Conservation (phyloP, 1,284 basidiomycete species). For the Ustilago sp. region DNA sequence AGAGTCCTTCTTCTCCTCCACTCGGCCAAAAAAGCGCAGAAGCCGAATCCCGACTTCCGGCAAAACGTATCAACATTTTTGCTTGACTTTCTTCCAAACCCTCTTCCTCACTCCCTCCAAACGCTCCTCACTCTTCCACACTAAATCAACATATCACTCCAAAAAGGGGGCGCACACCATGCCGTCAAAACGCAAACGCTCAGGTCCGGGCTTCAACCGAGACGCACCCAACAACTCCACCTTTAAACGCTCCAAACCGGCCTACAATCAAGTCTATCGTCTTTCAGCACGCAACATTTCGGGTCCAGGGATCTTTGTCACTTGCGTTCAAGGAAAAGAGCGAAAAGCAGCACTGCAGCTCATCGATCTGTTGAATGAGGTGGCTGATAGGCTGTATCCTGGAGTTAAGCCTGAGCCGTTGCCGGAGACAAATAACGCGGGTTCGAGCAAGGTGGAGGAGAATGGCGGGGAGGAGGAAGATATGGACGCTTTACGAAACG, state of each 20-base stretch:
- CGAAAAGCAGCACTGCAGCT: constrained; percentile 64
- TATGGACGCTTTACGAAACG: constrained; percentile 56
- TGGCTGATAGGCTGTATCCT: constrained; percentile 54
- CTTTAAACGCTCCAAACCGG: constrained; percentile 24
- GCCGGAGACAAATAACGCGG: background rate
- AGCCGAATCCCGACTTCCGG: constrained; percentile 23
- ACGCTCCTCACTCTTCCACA: background rate
- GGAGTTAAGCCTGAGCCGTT: constrained; percentile 36
- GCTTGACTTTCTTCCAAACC: constrained; percentile 2
- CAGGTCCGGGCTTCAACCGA: constrained; percentile 40
- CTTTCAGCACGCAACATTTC: constrained; percentile 38
- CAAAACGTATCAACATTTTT: background rate
- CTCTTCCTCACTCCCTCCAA: too few relatives aligned
- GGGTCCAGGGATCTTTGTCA: constrained; percentile 61
- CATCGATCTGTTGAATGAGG: constrained; percentile 59
- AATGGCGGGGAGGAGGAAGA: constrained; percentile 30
- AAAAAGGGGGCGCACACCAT: constrained; percentile 5
- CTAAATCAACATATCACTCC: background rate
- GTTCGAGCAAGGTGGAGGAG: background rate
- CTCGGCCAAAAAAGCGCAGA: background rate
- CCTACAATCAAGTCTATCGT: constrained; percentile 42
- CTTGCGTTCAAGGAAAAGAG: constrained; percentile 59
- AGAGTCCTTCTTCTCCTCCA: constrained; percentile 1
- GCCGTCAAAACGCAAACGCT: constrained; percentile 50
- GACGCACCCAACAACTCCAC: constrained; percentile 13